Conservation (phyloP, 768 basidiomycete genomes). For the Myochromella boudieri region DNA sequence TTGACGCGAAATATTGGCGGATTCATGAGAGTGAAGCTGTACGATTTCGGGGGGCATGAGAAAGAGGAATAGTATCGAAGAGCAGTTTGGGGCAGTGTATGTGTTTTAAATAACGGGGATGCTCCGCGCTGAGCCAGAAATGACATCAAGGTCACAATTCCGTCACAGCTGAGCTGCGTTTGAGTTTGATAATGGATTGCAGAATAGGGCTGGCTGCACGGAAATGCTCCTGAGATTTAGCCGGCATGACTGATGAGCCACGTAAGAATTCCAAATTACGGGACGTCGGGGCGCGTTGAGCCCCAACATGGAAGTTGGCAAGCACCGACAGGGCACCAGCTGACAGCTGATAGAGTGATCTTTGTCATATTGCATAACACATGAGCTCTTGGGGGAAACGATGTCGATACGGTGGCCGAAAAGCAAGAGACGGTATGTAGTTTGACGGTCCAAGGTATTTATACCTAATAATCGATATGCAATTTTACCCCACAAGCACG, state of each 20-base stretch:
- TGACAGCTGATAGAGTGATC: constrained; percentile 8
- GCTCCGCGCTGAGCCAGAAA: constrained; percentile 1
- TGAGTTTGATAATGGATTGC: background rate
- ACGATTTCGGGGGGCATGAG: constrained; percentile 49
- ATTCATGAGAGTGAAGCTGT: constrained; percentile 42
- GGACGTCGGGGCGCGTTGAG: too few species aligned
- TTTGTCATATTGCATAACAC: constrained; percentile 7
- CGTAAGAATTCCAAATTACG: too few species aligned
- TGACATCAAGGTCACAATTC: constrained; percentile 16
- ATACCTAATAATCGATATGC: too few species aligned
- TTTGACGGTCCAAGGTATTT: too few species aligned
- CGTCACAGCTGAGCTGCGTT: constrained; percentile 1
- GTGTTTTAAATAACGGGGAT: constrained; percentile 8
- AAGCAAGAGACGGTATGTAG: too few species aligned
- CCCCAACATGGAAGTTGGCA: background rate
- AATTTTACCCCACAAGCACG: too few species aligned
- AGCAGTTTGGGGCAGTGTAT: background rate
- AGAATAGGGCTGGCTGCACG: too few species aligned
- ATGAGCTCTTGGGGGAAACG: background rate
- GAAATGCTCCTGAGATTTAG: too few species aligned
- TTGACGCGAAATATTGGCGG: constrained; percentile 39
- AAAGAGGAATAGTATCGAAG: background rate
- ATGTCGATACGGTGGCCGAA: too few species aligned
- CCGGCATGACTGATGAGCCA: too few species aligned
- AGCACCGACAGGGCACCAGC: background rate